Evolutionary conservation across 805 yeast genomes (phyloP), one percentile per base, ranked within the genome.

Genomic region (Hanseniaspora vineae): DNA sequence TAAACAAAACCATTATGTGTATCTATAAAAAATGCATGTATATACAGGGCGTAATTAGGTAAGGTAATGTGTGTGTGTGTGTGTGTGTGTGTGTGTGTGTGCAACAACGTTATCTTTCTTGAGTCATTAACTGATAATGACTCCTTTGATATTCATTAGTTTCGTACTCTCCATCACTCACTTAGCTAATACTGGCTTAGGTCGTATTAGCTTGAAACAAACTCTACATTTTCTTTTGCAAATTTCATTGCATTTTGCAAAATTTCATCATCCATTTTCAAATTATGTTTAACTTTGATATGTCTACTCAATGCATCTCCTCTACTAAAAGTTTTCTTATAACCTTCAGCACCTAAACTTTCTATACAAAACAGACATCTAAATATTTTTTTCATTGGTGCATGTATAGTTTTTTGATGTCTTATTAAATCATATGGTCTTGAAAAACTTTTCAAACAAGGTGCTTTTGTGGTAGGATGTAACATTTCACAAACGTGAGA

Each of bases 351-450:
- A 17, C 71, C 72, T 31, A 65, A 60, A 2, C 68, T 65, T 47
- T 61, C 56, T 19, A 66, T 92, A 67, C 98, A 90, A 42, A 83
- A 80, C 55, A 79, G 80, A 65, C 98, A 90, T 60, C 84, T 80
- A 70, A 81, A 92, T 44, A 83, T 78, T 57, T 84, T 84, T 66
- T 90, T 83, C 61, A 81, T 83, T 44, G 84, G 73, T 1, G 97
- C 92, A 64, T 90, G 98, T 47, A 90, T 89, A 0, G 97, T 92
- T 58, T 90, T 95, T 64, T 90, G 96, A 65, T 90, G 98, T 57
- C 98, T 77, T 23, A 89, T 83, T 58, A 90, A 71, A 68, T 90
- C 98, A 61, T 90, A 90, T 17, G 96, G 95, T 59, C 98, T 77
- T 15, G 97, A 87, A 60, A 90, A 90, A 58, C 20, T 40, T 37